Evolutionary conservation across 495 filamentous ascomycete genomes (phyloP).

Genomic region (Viridothelium virens): DNA sequence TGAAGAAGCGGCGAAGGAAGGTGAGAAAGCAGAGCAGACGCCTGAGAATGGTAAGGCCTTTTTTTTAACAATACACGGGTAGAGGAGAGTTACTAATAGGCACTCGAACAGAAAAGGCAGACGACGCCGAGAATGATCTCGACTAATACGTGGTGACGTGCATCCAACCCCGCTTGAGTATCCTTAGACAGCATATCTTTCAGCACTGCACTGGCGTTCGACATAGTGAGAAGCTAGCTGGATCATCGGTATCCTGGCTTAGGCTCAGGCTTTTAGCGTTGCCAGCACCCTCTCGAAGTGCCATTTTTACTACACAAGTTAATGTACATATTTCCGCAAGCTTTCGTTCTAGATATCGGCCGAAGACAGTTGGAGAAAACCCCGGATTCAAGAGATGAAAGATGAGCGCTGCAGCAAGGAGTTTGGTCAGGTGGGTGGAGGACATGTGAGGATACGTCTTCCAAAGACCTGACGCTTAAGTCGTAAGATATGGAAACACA

Average conservation of each 20-base stretch:
- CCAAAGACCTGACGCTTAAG: no score
- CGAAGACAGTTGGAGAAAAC: neutral
- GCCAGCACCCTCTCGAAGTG: no score
- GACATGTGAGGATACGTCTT: no score
- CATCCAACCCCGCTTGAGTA: neutral
- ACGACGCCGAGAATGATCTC: no score
- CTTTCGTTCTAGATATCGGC: neutral
- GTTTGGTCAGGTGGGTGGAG: no score
- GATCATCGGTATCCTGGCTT: neutral
- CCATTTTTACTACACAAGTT: neutral
- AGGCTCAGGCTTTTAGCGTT: no score
- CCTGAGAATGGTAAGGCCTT: neutral
- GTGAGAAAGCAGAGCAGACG: slow-evolving; percentile 12
- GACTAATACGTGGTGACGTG: no score
- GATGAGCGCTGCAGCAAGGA: neutral
- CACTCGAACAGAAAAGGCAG: no score
- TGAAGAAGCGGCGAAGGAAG: slow-evolving; percentile 31
- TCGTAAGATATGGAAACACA: no score
- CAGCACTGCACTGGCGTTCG: neutral
- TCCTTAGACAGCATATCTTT: neutral
- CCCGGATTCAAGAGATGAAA: neutral
- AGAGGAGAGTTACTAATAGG: no score
- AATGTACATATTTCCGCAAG: neutral
- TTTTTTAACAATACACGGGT: no score
- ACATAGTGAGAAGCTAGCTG: neutral